Conservation (phyloP, 1,284 basidiomycete genomes). For the Neolentinus lepideus region DNA sequence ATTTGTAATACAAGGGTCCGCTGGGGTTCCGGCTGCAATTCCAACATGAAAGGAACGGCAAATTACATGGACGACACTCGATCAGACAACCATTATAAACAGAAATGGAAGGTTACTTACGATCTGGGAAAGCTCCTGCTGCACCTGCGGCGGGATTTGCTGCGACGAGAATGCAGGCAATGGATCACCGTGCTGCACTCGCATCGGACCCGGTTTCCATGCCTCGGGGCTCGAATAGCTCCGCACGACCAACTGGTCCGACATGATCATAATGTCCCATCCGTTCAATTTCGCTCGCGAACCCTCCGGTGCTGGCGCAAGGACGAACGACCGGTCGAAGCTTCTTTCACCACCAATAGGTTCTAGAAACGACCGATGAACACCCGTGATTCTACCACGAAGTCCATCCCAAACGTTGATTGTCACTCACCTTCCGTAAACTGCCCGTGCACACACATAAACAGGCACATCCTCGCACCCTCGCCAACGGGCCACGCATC, state of each 20-base stretch:
- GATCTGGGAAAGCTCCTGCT: conserved; percentile 42
- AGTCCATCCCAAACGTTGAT: conserved; percentile 2
- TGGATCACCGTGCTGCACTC: conserved; percentile 45
- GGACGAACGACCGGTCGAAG: conserved; percentile 89
- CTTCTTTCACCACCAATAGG: conserved; percentile 71
- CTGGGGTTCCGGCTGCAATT: conserved; percentile 54
- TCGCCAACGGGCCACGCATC: conserved; percentile 80
- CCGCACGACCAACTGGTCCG: conserved; percentile 82
- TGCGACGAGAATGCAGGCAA: conserved; percentile 16
- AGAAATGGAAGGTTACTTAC: conserved; percentile 34
- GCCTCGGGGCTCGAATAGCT: conserved; percentile 78
- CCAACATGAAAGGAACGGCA: conserved; percentile 3
- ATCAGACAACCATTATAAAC: conserved; percentile 3
- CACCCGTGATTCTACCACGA: too few species aligned
- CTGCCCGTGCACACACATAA: conserved; percentile 87
- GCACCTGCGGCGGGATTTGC: conserved; percentile 26
- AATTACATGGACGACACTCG: neutral
- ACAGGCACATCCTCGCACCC: conserved; percentile 56
- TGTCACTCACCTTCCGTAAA: conserved; percentile 75
- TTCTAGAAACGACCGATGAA: too few species aligned
- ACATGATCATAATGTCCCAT: conserved; percentile 88
- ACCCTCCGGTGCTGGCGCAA: conserved; percentile 74
- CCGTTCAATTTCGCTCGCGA: conserved; percentile 68
- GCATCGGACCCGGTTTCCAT: conserved; percentile 68
- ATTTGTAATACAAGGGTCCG: conserved; percentile 61